A percentile compares a stretch with the other conserved stretches of the same genome.
Evolutionary conservation across 495 filamentous ascomycete genomes (phyloP).

Genomic region (Trichoderma parareesei): DNA sequence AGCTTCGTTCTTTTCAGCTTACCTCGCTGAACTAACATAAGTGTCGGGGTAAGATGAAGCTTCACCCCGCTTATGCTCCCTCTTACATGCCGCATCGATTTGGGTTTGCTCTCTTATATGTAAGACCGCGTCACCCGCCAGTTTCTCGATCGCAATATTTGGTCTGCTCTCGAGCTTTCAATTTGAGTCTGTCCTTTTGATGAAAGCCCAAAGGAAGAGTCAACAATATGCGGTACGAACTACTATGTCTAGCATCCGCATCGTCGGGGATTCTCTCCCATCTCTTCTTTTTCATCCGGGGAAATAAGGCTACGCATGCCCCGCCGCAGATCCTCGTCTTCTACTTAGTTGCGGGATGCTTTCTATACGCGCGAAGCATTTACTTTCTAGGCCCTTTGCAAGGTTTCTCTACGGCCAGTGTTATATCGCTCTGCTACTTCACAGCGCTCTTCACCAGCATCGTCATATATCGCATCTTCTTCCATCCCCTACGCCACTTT

Average conservation of each 20-base stretch:
- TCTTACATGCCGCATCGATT: no score
- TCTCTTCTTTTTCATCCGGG: constrained; percentile 16
- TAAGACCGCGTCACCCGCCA: no score
- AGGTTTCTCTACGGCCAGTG: background rate
- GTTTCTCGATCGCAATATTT: no score
- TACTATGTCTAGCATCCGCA: constrained; percentile 7
- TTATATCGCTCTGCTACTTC: constrained; percentile 19
- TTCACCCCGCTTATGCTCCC: no score
- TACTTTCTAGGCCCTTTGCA: background rate
- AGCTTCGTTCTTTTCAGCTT: no score
- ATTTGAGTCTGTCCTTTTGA: no score
- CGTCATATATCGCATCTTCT: constrained; percentile 34
- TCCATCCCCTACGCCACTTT: constrained; percentile 39
- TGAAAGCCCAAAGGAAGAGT: background rate
- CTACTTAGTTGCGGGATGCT: constrained; percentile 1
- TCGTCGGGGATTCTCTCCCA: constrained; percentile 16
- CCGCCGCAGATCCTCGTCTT: constrained; percentile 11
- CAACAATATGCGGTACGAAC: background rate
- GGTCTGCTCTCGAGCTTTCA: no score
- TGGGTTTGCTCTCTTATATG: no score
- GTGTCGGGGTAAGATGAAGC: no score
- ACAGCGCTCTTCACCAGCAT: constrained; percentile 37
- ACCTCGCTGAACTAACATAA: no score
- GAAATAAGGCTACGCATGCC: constrained; percentile 12
- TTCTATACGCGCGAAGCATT: background rate